phyloP scores from a whole-genome alignment of 176 grass and related monocot species.

The Guadua angustifolia region DNA sequence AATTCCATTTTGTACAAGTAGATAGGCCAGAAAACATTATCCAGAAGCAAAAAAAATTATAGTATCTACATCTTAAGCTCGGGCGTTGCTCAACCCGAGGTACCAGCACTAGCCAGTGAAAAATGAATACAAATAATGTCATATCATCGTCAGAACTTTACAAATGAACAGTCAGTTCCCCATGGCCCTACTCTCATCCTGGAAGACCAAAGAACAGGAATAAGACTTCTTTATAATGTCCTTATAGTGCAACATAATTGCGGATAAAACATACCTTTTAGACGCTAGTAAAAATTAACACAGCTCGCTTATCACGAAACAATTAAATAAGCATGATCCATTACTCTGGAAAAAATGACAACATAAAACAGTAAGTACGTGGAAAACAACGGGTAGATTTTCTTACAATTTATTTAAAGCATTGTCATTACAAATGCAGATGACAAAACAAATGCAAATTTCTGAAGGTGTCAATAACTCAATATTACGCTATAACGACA shows the following conservation, averaged over 20 bases:
- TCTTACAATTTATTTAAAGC: background rate
- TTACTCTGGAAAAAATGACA: background rate
- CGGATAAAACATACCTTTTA: background rate
- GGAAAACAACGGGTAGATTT: background rate
- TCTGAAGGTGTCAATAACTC: background rate
- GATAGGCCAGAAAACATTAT: background rate
- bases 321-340: background rate
- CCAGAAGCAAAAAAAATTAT: background rate
- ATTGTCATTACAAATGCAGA: background rate
- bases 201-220: background rate
- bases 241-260: background rate
- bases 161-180: constrained; percentile 1
- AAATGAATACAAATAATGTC: background rate
- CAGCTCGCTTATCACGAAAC: background rate
- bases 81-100: background rate
- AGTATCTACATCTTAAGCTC: background rate
- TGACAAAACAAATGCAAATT: background rate
- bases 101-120: background rate
- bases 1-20: background rate
- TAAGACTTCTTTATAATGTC: background rate
- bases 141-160: background rate
- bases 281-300: background rate
- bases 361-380: background rate
- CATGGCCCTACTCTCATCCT: background rate
- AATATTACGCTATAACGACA: background rate